Base-by-base conservation (phyloP, 2,329 filamentous ascomycete genomes). In the Clonostachys rhizophaga region DNA sequence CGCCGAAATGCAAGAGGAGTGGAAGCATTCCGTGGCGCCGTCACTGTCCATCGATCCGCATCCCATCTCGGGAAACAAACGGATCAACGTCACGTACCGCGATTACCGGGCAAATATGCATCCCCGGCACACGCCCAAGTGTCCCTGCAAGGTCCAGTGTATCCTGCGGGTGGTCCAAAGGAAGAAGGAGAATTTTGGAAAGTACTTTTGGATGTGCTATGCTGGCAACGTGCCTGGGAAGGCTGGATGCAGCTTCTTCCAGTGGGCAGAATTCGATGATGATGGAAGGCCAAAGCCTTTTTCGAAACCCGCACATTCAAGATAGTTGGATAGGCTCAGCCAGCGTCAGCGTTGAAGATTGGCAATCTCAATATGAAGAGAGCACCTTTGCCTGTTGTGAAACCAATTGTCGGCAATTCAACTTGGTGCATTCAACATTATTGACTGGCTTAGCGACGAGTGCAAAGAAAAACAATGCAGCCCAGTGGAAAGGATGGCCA, bases 171-270 rank as follows among this genome's bases (percentile, higher is more conserved):
- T 90, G 39, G 89, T 91, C 14, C 89, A 91, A 68, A 83, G 76
- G 59, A 91, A 87, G 66, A 83, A 78, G 55, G 86, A 87, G 54
- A 92, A 83, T 46, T 75, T 82, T 54, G 91, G 92, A 0, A 76
- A 77, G 56, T 95, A 97, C 62, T 94, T 95, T 67, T 95, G 91
- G 90, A 94, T 92, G 87, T 97, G 94, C 58, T 82, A 95, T 66
- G 82, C 83, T 0, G 83, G 85, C 7, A 88, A 84, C 57, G 76
- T 84, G 3, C 85, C 86, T 0, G 86, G 80, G 42, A 85, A 76
- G 67, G 68, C 82, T 37, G 83, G 79, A 6, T 96, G 91, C 58
- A 72, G 77, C 0, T 94, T 86, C 58, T 95, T 96, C 55, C 76
- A 87, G 51, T 96, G 91, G 91, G 90, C 87, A 0, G 79, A 85